A percentile compares a stretch with the other conserved stretches of the same genome.
Conservation (phyloP, 108 stramenopile genomes). For the Cyclostephanos tholiformis region DNA sequence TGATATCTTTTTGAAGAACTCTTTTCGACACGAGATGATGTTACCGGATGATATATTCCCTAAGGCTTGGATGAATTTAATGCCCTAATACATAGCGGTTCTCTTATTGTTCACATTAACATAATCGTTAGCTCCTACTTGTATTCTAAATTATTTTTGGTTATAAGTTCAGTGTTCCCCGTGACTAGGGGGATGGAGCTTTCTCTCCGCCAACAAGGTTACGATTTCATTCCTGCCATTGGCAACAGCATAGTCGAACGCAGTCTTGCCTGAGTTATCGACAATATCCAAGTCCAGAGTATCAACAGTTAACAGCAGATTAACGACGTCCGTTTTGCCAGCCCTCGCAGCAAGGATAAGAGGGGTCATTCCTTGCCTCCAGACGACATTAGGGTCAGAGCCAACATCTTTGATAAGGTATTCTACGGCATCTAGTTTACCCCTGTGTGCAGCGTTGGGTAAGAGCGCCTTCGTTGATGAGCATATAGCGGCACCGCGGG, state of each 20-base stretch:
- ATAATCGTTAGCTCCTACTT: too few species aligned
- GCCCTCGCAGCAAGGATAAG: slow-evolving; percentile 76
- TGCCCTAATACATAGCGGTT: not conserved
- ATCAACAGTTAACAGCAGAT: slow-evolving; percentile 39
- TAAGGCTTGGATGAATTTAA: slow-evolving; percentile 55
- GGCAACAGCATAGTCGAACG: slow-evolving; percentile 66
- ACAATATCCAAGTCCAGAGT: slow-evolving; percentile 31
- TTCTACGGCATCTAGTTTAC: slow-evolving; percentile 42
- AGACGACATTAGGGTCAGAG: slow-evolving; percentile 39
- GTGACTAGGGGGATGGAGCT: not conserved
- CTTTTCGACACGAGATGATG: slow-evolving; percentile 73
- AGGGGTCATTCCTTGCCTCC: slow-evolving; percentile 78
- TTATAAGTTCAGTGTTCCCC: too few species aligned
- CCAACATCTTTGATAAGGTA: slow-evolving; percentile 44
- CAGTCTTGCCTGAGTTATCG: slow-evolving; percentile 65
- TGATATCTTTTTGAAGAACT: slow-evolving; percentile 62
- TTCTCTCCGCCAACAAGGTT: slow-evolving; percentile 23
- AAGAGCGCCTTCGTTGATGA: slow-evolving; percentile 28
- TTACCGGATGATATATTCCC: slow-evolving; percentile 71
- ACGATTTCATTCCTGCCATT: slow-evolving; percentile 64
- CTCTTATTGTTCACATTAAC: too few species aligned
- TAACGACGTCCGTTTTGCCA: slow-evolving; percentile 56
- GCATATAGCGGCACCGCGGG: slow-evolving; percentile 25
- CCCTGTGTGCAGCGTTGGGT: slow-evolving; percentile 55
- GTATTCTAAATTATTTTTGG: too few species aligned